Evolutionary conservation across 352 stramenopile genomes (phyloP).

Genomic region (Phytopythium helicoides): DNA sequence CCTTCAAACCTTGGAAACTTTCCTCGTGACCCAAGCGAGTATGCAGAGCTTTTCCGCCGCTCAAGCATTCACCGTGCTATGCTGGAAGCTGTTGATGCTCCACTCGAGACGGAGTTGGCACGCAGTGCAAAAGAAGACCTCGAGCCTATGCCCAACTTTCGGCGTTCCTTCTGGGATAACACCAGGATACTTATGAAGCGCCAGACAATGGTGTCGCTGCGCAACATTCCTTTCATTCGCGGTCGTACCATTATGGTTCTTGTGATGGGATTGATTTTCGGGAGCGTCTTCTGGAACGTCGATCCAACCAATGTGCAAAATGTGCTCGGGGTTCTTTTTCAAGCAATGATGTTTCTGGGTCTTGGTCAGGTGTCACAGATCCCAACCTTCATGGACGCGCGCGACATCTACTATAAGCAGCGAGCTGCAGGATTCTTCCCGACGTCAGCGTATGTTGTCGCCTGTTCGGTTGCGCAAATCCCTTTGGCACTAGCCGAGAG

Average conservation of each 20-base stretch:
- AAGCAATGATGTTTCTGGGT: slow-evolving; percentile 73
- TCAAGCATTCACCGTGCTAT: slow-evolving; percentile 21
- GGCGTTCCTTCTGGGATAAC: slow-evolving; percentile 13
- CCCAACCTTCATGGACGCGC: slow-evolving; percentile 63
- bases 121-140: slow-evolving; percentile 14
- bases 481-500: slow-evolving; percentile 44
- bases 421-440: slow-evolving; percentile 72
- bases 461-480: slow-evolving; percentile 21
- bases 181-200: slow-evolving; percentile 19
- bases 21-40: slow-evolving; percentile 21
- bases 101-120: slow-evolving; percentile 13
- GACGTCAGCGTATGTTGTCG: slow-evolving; percentile 64
- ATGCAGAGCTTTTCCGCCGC: slow-evolving; percentile 28
- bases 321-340: slow-evolving; percentile 77
- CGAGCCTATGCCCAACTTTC: slow-evolving; percentile 17
- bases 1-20: slow-evolving; percentile 12
- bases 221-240: slow-evolving; percentile 21
- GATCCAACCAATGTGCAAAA: slow-evolving; percentile 32
- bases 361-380: slow-evolving; percentile 75
- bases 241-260: slow-evolving; percentile 21
- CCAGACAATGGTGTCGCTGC: slow-evolving; percentile 44
- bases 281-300: slow-evolving; percentile 45
- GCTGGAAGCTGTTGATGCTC: slow-evolving; percentile 14
- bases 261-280: slow-evolving; percentile 48
- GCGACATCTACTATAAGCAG: slow-evolving; percentile 78